Conservation (phyloP, 352 stramenopile genomes). For the Globisporangium middletonii region DNA sequence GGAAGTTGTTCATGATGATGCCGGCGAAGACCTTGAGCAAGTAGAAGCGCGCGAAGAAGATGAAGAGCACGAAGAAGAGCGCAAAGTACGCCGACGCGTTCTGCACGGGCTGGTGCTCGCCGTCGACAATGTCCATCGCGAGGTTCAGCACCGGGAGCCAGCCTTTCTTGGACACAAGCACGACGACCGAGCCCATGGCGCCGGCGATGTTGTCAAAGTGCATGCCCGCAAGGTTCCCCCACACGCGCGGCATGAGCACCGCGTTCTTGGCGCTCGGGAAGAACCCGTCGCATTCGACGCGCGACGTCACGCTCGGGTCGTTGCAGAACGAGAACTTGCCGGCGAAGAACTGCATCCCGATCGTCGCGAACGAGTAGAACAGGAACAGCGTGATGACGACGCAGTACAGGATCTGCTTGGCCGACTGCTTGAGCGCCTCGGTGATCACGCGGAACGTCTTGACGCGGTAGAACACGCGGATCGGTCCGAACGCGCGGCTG, state of each 20-base stretch:
- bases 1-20: conserved; percentile 87
- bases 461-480: conserved; percentile 83
- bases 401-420: conserved; percentile 75
- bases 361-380: conserved; percentile 82
- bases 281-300: conserved; percentile 51
- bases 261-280: conserved; percentile 49
- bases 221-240: conserved; percentile 67
- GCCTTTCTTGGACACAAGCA: conserved; percentile 80
- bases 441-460: conserved; percentile 84
- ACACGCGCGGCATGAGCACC: conserved; percentile 68
- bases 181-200: conserved; percentile 73
- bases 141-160: conserved; percentile 81
- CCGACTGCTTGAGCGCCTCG: conserved; percentile 67
- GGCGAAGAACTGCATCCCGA: conserved; percentile 83
- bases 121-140: conserved; percentile 74
- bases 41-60: conserved; percentile 78
- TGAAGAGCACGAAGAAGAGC: conserved; percentile 76
- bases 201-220: conserved; percentile 82
- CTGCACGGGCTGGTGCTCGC: conserved; percentile 56
- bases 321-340: conserved; percentile 80
- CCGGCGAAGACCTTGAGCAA: conserved; percentile 71
- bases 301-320: conserved; percentile 44
- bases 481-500: conserved; percentile 68
- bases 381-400: conserved; percentile 72
- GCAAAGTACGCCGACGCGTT: conserved; percentile 78